Evolutionary conservation across 176 grass and related monocot genomes (phyloP), one percentile per base, ranked within the genome.

Genomic region (Raddia guianensis): DNA sequence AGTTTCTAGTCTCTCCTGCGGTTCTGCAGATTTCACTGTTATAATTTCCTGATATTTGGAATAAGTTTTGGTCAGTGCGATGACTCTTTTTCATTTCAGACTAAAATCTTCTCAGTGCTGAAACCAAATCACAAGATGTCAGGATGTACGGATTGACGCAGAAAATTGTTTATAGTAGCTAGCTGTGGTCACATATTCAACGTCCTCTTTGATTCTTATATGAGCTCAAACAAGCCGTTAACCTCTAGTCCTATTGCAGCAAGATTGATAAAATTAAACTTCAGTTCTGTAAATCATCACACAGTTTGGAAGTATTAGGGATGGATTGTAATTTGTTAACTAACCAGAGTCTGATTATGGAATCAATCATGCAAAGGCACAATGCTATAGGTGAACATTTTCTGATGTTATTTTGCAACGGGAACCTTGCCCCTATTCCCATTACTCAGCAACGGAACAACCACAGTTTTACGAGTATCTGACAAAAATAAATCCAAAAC

Each of bases 51-150:
- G 18, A 48, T 8, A 54, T 79, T 52, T 12, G 7, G 48, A 54
- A 54, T 44, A 18, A 65, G 46, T 64, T 51, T 16, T 50, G 21
- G 50, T 78, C 15, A 66, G 35, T 35, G 11, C 33, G 62, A 18
- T 66, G 33, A 7, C 50, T 21, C 12, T 43, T 51, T 51, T 78
- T 53, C 32, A 66, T 68, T 68, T 27, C 49, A 67, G n/a, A 68
- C 63, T 15, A 50, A 68, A 67, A 79, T 5, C 54, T 79, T 44
- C 49, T 44, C 63, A 27, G 10, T 35, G 50, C 34, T 32, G 63
- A 42, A 66, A 13, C 76, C 33, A 52, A 66, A 42, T 19, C 49
- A 66, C 47, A 66, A 6, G 27, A 56, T 68, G 35, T 37, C 61
- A 66, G 10, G 44, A 56, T 68, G 35, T 37, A 55, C 68, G 12